Percentiles rank a stretch among this genome's conserved stretches.
These are phyloP conservation scores for Mycena sp. DNA, from an alignment of 1,284 basidiomycete species.

Conservation along the genomic window DNA sequence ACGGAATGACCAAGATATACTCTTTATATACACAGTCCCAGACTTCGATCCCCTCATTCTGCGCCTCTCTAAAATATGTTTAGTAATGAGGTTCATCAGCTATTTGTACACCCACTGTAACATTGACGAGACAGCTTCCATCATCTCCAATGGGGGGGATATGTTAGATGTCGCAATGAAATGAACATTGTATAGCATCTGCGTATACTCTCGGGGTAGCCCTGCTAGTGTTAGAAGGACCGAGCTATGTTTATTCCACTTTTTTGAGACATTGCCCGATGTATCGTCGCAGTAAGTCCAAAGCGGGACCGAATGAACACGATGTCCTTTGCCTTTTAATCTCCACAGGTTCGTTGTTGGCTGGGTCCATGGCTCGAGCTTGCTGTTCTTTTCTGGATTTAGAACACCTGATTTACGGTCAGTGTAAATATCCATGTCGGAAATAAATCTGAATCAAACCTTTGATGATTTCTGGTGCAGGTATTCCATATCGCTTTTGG, in stretches of 20 bases:
- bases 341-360: slow-evolving; percentile 29
- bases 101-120: no score
- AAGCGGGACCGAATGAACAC: slow-evolving; percentile 32
- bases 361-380: neutral
- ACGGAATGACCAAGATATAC: no score
- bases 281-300: no score
- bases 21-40: no score
- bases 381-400: neutral
- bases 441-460: neutral
- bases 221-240: slow-evolving; percentile 43
- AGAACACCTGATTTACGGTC: no score
- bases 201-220: slow-evolving; percentile 34
- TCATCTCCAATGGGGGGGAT: no score
- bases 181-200: slow-evolving; percentile 38
- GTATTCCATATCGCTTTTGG: neutral
- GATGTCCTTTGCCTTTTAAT: slow-evolving; percentile 23
- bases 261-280: slow-evolving; percentile 47
- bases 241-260: slow-evolving; percentile 50
- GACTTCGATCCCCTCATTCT: no score
- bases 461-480: neutral
- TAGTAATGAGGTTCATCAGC: no score
- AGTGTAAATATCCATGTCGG: neutral
- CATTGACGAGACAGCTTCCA: no score
- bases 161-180: no score
- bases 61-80: no score